A percentile compares a stretch with the other conserved stretches of the same genome.
phyloP scores from a whole-genome alignment of 1,139 yeast genomes.

The Kodamaea sp. region DNA sequence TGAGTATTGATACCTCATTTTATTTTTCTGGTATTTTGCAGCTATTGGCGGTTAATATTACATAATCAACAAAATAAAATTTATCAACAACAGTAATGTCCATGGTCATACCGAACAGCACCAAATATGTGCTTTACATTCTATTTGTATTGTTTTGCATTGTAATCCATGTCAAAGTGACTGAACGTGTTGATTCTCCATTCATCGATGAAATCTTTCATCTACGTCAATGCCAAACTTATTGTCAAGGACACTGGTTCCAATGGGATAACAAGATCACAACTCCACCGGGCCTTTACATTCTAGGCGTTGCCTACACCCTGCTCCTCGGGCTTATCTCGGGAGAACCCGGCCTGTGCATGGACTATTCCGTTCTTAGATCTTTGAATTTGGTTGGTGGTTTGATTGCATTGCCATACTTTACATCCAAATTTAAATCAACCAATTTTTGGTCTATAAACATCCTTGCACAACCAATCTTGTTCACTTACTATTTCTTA shows the following conservation, averaged over 20 bases:
- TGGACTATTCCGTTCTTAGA: slow-evolving; percentile 47
- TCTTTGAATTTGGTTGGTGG: slow-evolving; percentile 66
- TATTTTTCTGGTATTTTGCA: no score
- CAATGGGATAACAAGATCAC: slow-evolving; percentile 90
- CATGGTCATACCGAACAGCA: no score
- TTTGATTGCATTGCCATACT: slow-evolving; percentile 46
- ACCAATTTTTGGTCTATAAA: slow-evolving; percentile 47
- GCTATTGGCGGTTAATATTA: no score
- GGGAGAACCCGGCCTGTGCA: slow-evolving; percentile 23
- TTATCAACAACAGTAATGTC: no score
- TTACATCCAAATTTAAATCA: slow-evolving; percentile 26
- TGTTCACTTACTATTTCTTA: slow-evolving; percentile 67
- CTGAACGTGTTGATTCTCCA: slow-evolving; percentile 31
- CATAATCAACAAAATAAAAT: no score
- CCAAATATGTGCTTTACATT: no score
- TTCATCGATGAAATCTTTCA: slow-evolving; percentile 84
- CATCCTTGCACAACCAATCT: slow-evolving; percentile 61
- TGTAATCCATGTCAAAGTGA: slow-evolving; percentile 15
- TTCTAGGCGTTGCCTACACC: slow-evolving; percentile 48
- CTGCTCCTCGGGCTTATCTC: slow-evolving; percentile 23
- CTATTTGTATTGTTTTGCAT: slow-evolving; percentile 16
- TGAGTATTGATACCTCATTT: no score
- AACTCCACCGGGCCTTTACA: slow-evolving; percentile 92
- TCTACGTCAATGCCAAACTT: slow-evolving; percentile 69
- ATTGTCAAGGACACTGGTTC: slow-evolving; percentile 55